phyloP scores from a whole-genome alignment of 495 filamentous ascomycete species.

The Tetracladium setigerum region DNA sequence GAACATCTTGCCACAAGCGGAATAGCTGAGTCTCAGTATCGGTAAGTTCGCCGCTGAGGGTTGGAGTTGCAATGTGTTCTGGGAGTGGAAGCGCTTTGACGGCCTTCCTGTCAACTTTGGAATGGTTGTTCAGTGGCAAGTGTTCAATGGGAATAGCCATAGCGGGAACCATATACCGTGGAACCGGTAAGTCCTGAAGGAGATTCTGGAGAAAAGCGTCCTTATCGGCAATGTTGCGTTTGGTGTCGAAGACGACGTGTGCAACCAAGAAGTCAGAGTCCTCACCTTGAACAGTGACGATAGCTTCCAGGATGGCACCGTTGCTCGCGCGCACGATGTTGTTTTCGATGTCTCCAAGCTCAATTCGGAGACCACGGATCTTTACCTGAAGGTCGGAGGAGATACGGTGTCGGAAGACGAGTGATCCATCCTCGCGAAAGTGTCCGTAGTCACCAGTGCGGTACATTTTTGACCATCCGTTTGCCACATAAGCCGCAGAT shows the following conservation, averaged over 20 bases:
- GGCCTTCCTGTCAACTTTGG: slow-evolving; percentile 32
- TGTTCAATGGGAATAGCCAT: slow-evolving; percentile 27
- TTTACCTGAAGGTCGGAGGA: slow-evolving; percentile 43
- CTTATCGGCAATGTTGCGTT: not conserved
- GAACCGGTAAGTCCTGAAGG: slow-evolving; percentile 1
- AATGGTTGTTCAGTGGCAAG: slow-evolving; percentile 32
- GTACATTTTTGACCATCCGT: slow-evolving; percentile 17
- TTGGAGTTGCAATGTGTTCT: not conserved
- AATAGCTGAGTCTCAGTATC: slow-evolving; percentile 19
- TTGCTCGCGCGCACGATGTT: slow-evolving; percentile 22
- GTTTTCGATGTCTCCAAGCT: slow-evolving; percentile 41
- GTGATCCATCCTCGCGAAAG: slow-evolving; percentile 22
- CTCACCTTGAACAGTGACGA: slow-evolving; percentile 24
- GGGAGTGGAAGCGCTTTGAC: not conserved
- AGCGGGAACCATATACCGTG: slow-evolving; percentile 26
- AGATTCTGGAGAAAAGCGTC: not conserved
- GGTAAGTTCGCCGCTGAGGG: not conserved
- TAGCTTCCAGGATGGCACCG: slow-evolving; percentile 23
- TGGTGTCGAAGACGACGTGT: not conserved
- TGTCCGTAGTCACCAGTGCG: slow-evolving; percentile 19
- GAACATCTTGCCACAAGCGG: slow-evolving; percentile 23
- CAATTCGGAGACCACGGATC: slow-evolving; percentile 43
- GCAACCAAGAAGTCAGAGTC: slow-evolving; percentile 2
- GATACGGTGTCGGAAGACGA: slow-evolving; percentile 30
- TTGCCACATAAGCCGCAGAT: not conserved